These are phyloP conservation scores for Ophiostoma perfectum DNA, from an alignment of 2,329 filamentous ascomycete genomes.

Conservation along the genomic window DNA sequence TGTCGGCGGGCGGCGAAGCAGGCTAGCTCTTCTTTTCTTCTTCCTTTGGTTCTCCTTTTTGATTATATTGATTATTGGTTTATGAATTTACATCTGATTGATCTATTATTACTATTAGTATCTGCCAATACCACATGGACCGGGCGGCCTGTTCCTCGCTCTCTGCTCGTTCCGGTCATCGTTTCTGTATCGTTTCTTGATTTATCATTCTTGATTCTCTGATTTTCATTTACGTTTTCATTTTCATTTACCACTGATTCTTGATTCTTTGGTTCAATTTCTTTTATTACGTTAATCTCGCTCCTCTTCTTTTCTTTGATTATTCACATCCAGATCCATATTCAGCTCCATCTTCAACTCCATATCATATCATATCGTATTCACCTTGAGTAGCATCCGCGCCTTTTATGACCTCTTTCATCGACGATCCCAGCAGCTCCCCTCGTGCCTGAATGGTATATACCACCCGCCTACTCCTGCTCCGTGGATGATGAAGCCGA, in stretches of 20 bases:
- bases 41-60: neutral
- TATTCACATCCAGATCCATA: no score
- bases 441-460: no score
- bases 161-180: neutral
- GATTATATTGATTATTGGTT: neutral
- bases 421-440: no score
- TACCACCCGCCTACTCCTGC: no score
- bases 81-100: neutral
- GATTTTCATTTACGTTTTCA: neutral
- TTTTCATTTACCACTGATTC: neutral
- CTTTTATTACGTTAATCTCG: no score
- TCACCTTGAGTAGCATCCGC: no score
- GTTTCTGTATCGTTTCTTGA: neutral
- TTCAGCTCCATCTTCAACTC: no score
- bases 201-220: neutral
- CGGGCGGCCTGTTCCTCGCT: neutral
- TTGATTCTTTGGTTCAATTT: neutral
- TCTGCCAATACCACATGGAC: neutral
- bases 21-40: neutral
- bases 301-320: no score
- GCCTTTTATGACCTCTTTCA: no score
- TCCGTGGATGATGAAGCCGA: slow-evolving; percentile 10
- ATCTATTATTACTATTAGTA: neutral
- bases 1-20: neutral
- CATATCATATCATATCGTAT: no score